phyloP scores from a whole-genome alignment of 306 rosid genomes.

The Neltuma alba region DNA sequence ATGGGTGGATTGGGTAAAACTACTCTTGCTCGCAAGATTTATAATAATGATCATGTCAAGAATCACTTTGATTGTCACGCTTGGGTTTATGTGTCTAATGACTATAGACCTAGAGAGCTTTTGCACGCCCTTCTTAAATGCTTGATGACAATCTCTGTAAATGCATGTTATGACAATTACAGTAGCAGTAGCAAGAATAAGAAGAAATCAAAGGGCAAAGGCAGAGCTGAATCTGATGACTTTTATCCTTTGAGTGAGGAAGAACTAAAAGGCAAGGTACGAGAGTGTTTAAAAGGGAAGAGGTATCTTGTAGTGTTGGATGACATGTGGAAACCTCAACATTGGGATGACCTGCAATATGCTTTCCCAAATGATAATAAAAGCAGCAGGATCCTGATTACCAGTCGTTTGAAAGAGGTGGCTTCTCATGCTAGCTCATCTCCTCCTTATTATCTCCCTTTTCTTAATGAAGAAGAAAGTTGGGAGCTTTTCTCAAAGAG shows the following conservation, averaged over 20 bases:
- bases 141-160: background rate
- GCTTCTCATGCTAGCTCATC: background rate
- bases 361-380: background rate
- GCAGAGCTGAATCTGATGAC: background rate
- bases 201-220: background rate
- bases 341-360: background rate
- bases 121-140: background rate
- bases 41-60: background rate
- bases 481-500: conserved; percentile 3
- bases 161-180: no score
- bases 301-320: background rate
- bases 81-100: background rate
- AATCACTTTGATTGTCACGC: background rate
- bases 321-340: conserved; percentile 3
- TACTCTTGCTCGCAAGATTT: background rate
- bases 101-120: background rate
- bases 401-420: background rate
- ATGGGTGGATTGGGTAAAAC: background rate
- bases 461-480: background rate
- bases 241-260: background rate
- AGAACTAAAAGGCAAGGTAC: background rate
- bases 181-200: background rate
- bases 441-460: background rate
- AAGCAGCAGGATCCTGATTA: background rate
- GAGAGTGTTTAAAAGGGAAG: background rate